A percentile compares a stretch with the other conserved stretches of the same genome.
Conservation (phyloP, 2,329 filamentous ascomycete genomes). For the Cadophora gregata region DNA sequence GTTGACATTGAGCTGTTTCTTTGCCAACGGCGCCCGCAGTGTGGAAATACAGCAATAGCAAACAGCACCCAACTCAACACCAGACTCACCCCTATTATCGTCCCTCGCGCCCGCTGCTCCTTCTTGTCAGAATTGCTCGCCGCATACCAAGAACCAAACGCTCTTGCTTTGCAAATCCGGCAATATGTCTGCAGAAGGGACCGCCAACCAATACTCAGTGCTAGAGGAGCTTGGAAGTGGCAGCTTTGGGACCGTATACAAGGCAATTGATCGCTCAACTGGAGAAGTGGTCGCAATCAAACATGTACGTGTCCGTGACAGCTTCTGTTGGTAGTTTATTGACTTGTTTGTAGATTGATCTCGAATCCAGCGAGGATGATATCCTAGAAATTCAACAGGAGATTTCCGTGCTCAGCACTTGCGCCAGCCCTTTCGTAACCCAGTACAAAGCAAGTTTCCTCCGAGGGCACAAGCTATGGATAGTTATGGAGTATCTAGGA, state of each 20-base stretch:
- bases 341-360: slow-evolving; percentile 78
- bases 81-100: not conserved
- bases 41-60: slow-evolving; percentile 15
- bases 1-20: slow-evolving; percentile 18
- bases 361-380: slow-evolving; percentile 98
- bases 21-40: slow-evolving; percentile 13
- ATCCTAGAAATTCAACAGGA: slow-evolving; percentile 98
- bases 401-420: slow-evolving; percentile 93
- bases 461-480: slow-evolving; percentile 97
- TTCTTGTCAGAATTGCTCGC: slow-evolving; percentile 29
- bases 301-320: slow-evolving; percentile 66
- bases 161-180: slow-evolving; percentile 27
- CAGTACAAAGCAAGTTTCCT: slow-evolving; percentile 97
- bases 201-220: slow-evolving; percentile 89
- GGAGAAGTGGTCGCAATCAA: slow-evolving; percentile 97
- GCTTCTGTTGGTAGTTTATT: slow-evolving; percentile 14
- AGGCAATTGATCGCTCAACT: slow-evolving; percentile 88
- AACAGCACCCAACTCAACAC: not conserved
- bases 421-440: slow-evolving; percentile 90
- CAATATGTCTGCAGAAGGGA: slow-evolving; percentile 46
- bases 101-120: slow-evolving; percentile 22
- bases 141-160: slow-evolving; percentile 23
- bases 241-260: slow-evolving; percentile 96
- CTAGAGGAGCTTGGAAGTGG: slow-evolving; percentile 79
- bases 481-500: slow-evolving; percentile 97